These are phyloP conservation scores for Glycine soja DNA, from an alignment of 306 rosid genomes.

Conservation along the genomic window DNA sequence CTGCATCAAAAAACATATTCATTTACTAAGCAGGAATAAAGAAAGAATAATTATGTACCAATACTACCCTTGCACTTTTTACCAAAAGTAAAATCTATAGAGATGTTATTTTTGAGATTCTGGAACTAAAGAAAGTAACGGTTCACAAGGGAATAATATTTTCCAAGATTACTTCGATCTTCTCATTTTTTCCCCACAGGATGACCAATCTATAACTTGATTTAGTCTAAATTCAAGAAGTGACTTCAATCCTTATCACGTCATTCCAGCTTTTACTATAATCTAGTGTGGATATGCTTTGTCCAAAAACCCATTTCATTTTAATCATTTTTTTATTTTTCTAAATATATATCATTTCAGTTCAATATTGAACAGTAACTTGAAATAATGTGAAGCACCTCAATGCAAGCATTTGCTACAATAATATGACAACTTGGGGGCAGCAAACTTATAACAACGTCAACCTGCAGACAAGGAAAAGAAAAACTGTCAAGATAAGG, in stretches of 20 bases:
- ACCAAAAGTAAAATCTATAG: slow-evolving; percentile 54
- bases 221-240: neutral
- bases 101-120: no score
- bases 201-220: slow-evolving; percentile 25
- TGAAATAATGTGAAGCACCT: slow-evolving; percentile 61
- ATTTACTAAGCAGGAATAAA: slow-evolving; percentile 38
- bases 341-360: neutral
- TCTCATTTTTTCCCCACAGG: neutral
- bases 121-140: no score
- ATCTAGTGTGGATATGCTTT: slow-evolving; percentile 13
- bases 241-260: no score
- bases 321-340: neutral
- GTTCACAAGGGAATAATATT: slow-evolving; percentile 79
- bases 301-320: neutral
- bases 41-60: slow-evolving; percentile 5
- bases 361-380: slow-evolving; percentile 34
- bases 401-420: slow-evolving; percentile 85
- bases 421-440: slow-evolving; percentile 77
- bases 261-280: neutral
- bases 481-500: neutral
- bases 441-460: slow-evolving; percentile 85
- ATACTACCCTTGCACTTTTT: slow-evolving; percentile 35
- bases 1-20: slow-evolving; percentile 60
- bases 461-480: slow-evolving; percentile 68
- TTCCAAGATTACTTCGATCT: slow-evolving; percentile 35